Base-by-base conservation (phyloP, 2,329 filamentous ascomycete species). In the Phaeosphaeria sp. region DNA sequence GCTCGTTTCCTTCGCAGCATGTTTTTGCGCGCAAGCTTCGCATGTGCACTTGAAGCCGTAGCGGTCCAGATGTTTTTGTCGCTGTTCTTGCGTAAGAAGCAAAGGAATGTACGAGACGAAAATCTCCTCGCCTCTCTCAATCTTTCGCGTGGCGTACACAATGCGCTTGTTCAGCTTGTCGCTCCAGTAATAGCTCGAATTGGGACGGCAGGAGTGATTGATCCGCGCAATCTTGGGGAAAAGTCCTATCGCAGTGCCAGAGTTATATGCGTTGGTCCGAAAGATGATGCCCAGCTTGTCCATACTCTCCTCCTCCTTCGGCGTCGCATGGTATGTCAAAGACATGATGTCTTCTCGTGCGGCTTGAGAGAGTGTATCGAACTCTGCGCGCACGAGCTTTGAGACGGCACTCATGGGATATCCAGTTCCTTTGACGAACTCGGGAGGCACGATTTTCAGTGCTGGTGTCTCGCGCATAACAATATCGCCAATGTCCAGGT, bases 381-480 rank as follows among this genome's bases (percentile, higher is more conserved):
- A 77, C 8, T 68, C 67, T 2, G 59, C 49, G 5, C 63, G 61
- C 9, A 75, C 59, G 1, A 69, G 61, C 5, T 51, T 49, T n/a
- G 55, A 54, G 17, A 77, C 63, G 15, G 57, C 64, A 13, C 42
- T 56, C 52, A 73, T 65, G 1, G 67, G 67, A 42, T 76, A 75
- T 13, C 68, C 67, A 1, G 62, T 52, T 13, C 71, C 72, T 33
- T 67, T 69, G 1, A 62, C 60, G 36, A 72, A 62, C 15, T 64
- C 56, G 2, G 74, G 73, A 8, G 71, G 73, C 8, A 55, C 45
- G 13, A 77, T 71, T 2, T 63, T 69, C 8, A 82, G 65, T 20
- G 78, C 64, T 0, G 80, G 78, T 6, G 66, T 55, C 61, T 82
- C 80, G 24, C 69, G 68, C 55, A 82, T 71, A 42, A 82, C 72